These are phyloP conservation scores for Pseudomonodictys pantanalensis DNA, from an alignment of 495 filamentous ascomycete species.

Conservation along the genomic window DNA sequence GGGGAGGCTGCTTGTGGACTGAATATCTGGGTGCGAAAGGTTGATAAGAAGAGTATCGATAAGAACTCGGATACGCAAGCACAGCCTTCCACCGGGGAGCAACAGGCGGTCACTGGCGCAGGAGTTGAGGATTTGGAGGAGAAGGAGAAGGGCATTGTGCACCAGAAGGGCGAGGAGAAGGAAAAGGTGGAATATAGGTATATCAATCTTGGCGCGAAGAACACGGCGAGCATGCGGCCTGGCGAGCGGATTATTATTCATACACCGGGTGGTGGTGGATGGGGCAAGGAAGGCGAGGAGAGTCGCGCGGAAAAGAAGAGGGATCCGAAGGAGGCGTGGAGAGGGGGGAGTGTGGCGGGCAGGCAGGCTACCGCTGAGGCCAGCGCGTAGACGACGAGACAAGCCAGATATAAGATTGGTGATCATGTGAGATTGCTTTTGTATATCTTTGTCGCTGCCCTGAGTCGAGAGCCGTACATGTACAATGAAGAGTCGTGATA, in stretches of 20 bases:
- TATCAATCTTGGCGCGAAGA: constrained; percentile 90
- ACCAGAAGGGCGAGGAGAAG: constrained; percentile 35
- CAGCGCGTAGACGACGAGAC: constrained; percentile 13
- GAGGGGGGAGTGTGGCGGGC: constrained; percentile 31
- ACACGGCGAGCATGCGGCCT: constrained; percentile 78
- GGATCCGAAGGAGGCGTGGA: constrained; percentile 52
- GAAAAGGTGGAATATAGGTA: constrained; percentile 58
- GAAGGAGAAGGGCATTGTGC: constrained; percentile 25
- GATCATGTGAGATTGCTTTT: neutral
- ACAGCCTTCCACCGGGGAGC: constrained; percentile 8
- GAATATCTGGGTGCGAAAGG: constrained; percentile 81
- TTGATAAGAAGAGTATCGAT: constrained; percentile 38
- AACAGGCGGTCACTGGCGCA: constrained; percentile 7
- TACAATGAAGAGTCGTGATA: neutral
- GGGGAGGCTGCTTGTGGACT: constrained; percentile 73
- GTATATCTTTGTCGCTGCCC: neutral
- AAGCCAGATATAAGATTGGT: neutral
- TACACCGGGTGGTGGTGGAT: constrained; percentile 72
- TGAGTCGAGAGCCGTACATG: neutral
- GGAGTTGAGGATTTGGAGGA: constrained; percentile 10
- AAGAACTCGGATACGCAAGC: constrained; percentile 8
- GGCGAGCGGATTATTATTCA: constrained; percentile 82
- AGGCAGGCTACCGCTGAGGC: constrained; percentile 34
- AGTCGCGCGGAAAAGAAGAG: constrained; percentile 42
- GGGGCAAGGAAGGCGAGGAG: constrained; percentile 60